A percentile compares a stretch with the other conserved stretches of the same genome.
Conservation (phyloP, 768 basidiomycete genomes). For the Lactifluus echinatus region DNA sequence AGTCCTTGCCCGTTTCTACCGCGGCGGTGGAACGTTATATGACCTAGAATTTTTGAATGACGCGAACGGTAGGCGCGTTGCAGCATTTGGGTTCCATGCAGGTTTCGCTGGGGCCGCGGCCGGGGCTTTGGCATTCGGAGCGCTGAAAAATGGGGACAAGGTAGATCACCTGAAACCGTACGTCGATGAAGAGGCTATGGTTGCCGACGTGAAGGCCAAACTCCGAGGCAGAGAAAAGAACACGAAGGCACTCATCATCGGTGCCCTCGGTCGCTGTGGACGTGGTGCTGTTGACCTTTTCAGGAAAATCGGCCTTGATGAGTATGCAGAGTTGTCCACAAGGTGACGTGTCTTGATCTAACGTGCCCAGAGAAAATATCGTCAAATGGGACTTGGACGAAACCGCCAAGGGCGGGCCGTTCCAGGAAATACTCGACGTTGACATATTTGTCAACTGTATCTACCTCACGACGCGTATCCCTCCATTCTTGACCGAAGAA, state of each 20-base stretch:
- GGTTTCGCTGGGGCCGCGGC: constrained; percentile 98
- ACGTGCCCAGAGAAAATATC: constrained; percentile 66
- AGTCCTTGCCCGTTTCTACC: constrained; percentile 77
- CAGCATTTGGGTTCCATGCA: constrained; percentile 97
- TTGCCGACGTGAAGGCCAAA: constrained; percentile 55
- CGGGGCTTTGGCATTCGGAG: constrained; percentile 71
- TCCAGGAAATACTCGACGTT: constrained; percentile 89
- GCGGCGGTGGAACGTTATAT: constrained; percentile 79
- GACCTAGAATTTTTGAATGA: constrained; percentile 95
- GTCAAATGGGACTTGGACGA: constrained; percentile 97
- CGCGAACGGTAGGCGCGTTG: constrained; percentile 76
- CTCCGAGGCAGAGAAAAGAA: constrained; percentile 63
- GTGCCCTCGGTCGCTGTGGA: constrained; percentile 92
- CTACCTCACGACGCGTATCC: constrained; percentile 81
- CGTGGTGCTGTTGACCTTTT: constrained; percentile 93
- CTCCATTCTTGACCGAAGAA: constrained; percentile 68
- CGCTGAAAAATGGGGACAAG: constrained; percentile 48
- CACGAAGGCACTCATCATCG: constrained; percentile 86
- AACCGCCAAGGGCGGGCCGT: constrained; percentile 95
- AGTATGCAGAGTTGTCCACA: constrained; percentile 45
- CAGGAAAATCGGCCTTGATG: constrained; percentile 87
- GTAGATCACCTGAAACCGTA: constrained; percentile 74
- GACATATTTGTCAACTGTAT: constrained; percentile 99
- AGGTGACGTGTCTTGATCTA: background rate
- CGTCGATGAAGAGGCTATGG: constrained; percentile 77